Conservation (phyloP, 345 rosid genomes). For the Eucalyptus dawsonii region DNA sequence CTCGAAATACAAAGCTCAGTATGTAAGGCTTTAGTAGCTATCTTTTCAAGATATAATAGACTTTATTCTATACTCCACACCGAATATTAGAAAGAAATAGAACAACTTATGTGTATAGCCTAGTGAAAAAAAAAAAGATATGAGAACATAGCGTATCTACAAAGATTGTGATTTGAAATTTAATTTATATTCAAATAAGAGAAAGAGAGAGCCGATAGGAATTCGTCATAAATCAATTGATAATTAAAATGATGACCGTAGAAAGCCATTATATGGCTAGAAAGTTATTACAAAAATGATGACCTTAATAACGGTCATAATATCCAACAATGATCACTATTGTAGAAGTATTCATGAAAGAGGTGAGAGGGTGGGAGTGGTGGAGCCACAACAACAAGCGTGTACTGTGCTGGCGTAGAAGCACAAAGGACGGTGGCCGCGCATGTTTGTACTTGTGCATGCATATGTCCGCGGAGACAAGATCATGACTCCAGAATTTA, state of each 20-base stretch:
- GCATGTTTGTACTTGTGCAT: background rate
- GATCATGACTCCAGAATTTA: background rate
- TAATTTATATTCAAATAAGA: no score
- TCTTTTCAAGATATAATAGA: rapidly evolving
- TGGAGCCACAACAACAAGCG: background rate
- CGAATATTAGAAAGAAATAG: no score
- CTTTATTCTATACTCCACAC: rapidly evolving
- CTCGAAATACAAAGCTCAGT: rapidly evolving
- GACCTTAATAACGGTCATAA: no score
- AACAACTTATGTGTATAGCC: no score
- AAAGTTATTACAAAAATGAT: no score
- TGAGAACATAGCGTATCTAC: no score
- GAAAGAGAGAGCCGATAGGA: no score
- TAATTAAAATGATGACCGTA: no score
- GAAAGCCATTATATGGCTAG: no score
- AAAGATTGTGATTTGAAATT: no score
- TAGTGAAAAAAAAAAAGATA: rapidly evolving
- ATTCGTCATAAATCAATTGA: no score
- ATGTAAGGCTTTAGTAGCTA: rapidly evolving
- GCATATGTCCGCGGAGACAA: background rate
- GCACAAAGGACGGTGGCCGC: background rate
- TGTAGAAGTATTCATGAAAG: background rate
- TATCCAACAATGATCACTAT: background rate
- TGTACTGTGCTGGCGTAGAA: background rate
- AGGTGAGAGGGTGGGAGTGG: background rate